Base-by-base conservation (phyloP, 805 yeast species). In the Cyberlindnera mrakii region DNA sequence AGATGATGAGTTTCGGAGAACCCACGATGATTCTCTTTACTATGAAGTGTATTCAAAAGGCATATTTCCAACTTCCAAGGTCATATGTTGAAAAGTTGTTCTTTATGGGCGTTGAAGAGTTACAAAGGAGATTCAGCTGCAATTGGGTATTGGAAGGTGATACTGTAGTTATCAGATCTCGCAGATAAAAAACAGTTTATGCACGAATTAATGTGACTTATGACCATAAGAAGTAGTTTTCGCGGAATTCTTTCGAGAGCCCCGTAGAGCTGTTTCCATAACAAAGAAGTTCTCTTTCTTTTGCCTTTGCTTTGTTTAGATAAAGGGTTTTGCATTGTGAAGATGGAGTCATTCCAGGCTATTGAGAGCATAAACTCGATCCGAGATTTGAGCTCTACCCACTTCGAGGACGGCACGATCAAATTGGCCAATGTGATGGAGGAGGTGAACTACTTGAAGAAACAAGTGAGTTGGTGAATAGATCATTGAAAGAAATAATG, bases 1-100 rank as follows among this genome's bases (percentile, higher is more conserved):
- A 48, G 17, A 55, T 77, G 6, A 75, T 77, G 80, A 46, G 58
- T 15, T 63, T 67, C 45, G 80, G 81, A 0, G 46, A 64, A 5
- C 41, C 54, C 0, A 37, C 38, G 8, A 65, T 76, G 55, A 40
- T 65, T 3, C 37, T 43, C 5, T 51, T 55, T 30, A 68, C 74
- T 39, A 53, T 68, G 3, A 43, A 45, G 17, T 58, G 65, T 32
- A 54, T 77, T 8, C 50, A 52, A 13, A 51, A 41, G 19, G 57
- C 79, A 2, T 78, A 71, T 47, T 75, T 67, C 52, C 64, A 55
- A 33, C 35, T 59, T 18, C 55, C 60, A 3, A 37, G 29, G 13
- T 6, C 18, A 0, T 54, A 49, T 33, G 20, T 57, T 4, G 33
- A 44, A 8, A 37, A 37, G 8, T 8, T 54, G 4, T 49, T 55